Evolutionary conservation across 805 yeast species (phyloP).

Genomic region (Tetrapisispora namnaoensis): DNA sequence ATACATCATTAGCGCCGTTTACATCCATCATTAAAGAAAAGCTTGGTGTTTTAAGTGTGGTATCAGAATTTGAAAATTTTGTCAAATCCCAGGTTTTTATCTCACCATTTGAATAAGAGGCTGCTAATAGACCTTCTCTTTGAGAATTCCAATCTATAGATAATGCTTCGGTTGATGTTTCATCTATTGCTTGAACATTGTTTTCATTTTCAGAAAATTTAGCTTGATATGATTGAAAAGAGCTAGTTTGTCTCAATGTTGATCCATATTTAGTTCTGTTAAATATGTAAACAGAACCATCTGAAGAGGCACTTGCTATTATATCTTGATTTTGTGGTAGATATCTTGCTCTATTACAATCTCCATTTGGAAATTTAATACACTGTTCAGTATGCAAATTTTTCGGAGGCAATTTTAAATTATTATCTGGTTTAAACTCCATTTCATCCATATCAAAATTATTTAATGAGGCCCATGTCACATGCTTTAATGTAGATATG

Average conservation of each 20-base stretch:
- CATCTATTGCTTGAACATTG: constrained; percentile 8
- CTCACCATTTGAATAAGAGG: constrained; percentile 56
- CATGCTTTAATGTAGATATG: constrained; percentile 25
- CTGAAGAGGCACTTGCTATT: constrained; percentile 58
- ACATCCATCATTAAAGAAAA: constrained; percentile 23
- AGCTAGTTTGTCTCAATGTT: constrained; percentile 20
- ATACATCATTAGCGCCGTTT: constrained; percentile 58
- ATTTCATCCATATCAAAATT: constrained; percentile 31
- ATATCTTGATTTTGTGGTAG: constrained; percentile 85
- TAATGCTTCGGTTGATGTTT: constrained; percentile 42
- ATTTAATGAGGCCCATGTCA: constrained; percentile 28
- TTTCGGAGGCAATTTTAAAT: constrained; percentile 21
- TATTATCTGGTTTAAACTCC: constrained; percentile 30
- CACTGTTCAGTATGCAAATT: constrained; percentile 18
- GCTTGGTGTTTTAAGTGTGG: constrained; percentile 21
- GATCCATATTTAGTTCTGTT: constrained; percentile 76
- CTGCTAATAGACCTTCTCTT: constrained; percentile 47
- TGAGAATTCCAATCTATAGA: constrained; percentile 68
- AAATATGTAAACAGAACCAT: constrained; percentile 57
- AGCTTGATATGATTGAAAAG: constrained; percentile 13
- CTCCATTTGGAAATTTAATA: constrained; percentile 34
- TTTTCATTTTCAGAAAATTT: constrained; percentile 3
- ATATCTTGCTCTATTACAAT: constrained; percentile 60
- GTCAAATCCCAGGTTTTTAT: constrained; percentile 62
- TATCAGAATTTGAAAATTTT: constrained; percentile 25